Conservation (phyloP, 2,329 filamentous ascomycete species). For the Colletotrichum sp. region DNA sequence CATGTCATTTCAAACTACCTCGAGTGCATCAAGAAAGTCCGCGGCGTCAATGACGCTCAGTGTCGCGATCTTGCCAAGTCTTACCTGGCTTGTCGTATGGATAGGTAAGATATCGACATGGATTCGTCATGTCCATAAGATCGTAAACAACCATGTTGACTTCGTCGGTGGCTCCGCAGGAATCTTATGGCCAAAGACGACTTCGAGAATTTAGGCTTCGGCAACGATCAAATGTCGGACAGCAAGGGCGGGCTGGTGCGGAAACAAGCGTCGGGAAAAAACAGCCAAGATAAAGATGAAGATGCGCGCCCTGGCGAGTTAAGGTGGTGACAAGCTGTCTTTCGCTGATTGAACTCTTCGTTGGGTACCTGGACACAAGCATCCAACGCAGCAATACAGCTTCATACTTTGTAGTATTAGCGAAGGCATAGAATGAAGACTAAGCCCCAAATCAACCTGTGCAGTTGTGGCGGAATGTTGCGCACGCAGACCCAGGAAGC, state of each 20-base stretch:
- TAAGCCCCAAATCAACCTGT: background rate
- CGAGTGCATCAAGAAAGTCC: conserved; percentile 81
- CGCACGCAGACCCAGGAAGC: background rate
- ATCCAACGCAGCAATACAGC: background rate
- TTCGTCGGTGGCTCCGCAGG: conserved; percentile 45
- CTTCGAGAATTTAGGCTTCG: conserved; percentile 90
- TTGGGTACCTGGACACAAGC: background rate
- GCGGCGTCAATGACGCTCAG: conserved; percentile 84
- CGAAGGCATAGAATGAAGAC: background rate
- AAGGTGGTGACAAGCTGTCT: conserved; percentile 30
- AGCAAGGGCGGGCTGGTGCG: conserved; percentile 28
- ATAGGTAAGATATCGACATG: conserved; percentile 66
- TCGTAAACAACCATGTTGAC: background rate
- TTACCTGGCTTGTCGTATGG: conserved; percentile 93
- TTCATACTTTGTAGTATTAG: background rate
- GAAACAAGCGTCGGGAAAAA: background rate
- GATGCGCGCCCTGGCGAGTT: conserved; percentile 33
- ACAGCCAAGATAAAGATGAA: background rate
- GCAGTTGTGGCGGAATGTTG: background rate
- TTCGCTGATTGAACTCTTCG: background rate
- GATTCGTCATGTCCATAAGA: background rate
- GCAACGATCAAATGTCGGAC: conserved; percentile 30
- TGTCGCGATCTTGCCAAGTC: conserved; percentile 87
- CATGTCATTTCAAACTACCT: conserved; percentile 86
- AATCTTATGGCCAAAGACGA: conserved; percentile 97